phyloP scores from a whole-genome alignment of 805 yeast genomes.

The Torulaspora maleeae region DNA sequence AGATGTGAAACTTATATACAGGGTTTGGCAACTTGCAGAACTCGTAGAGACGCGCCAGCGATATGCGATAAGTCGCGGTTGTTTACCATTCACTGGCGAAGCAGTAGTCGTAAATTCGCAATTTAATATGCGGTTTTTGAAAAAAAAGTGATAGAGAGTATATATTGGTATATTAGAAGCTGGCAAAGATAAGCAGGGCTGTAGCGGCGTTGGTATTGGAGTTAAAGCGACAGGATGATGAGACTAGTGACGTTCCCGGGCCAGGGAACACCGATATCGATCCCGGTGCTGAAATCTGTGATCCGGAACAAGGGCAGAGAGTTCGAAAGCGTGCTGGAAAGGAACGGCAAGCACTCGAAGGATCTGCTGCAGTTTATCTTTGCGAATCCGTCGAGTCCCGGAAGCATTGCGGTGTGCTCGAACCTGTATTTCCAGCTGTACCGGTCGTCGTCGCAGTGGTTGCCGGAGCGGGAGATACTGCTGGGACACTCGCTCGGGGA shows the following conservation, averaged over 20 bases:
- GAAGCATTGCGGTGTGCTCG: constrained; percentile 34
- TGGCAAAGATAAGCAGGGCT: neutral
- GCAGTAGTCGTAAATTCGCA: neutral
- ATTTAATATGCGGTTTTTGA: constrained; percentile 1
- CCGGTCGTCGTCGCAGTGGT: constrained; percentile 2
- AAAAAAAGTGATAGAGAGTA: neutral
- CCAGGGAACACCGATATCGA: constrained; percentile 34
- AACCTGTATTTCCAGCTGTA: constrained; percentile 28
- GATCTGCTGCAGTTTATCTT: constrained; percentile 23
- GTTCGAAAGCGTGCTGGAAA: constrained; percentile 16
- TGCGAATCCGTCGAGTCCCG: constrained; percentile 30
- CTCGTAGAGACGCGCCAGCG: neutral
- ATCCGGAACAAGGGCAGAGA: constrained; percentile 22
- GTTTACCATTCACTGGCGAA: neutral
- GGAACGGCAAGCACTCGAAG: constrained; percentile 20
- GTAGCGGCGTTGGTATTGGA: neutral
- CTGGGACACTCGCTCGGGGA: constrained; percentile 38
- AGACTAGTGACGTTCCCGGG: constrained; percentile 35
- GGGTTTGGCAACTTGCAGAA: neutral
- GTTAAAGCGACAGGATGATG: constrained; percentile 11
- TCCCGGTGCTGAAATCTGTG: constrained; percentile 24
- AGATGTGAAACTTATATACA: neutral
- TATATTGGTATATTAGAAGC: neutral
- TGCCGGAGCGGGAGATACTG: constrained; percentile 9
- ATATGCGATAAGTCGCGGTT: neutral